These are phyloP conservation scores for Gossypium longicalyx DNA, from an alignment of 345 rosid genomes.

Conservation along the genomic window DNA sequence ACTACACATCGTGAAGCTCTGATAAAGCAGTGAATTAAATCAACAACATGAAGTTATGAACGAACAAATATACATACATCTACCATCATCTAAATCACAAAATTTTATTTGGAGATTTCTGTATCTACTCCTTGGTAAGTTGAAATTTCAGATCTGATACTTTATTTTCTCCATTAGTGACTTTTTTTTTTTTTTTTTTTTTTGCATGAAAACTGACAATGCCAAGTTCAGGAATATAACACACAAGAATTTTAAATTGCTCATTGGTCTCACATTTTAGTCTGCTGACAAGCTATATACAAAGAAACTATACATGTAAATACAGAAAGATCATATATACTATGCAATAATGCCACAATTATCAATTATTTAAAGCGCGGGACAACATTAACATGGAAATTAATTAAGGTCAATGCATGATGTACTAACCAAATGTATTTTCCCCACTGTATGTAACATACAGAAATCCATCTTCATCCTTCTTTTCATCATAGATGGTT, in stretches of 20 bases:
- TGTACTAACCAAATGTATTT: slow-evolving; percentile 59
- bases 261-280: slow-evolving; percentile 14
- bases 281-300: slow-evolving; percentile 13
- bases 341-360: background rate
- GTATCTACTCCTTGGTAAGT: too few relatives aligned
- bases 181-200: background rate
- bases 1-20: slow-evolving; percentile 42
- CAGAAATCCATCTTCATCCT: slow-evolving; percentile 81
- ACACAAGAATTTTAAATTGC: background rate
- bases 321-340: background rate
- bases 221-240: background rate
- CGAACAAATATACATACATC: background rate
- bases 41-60: background rate
- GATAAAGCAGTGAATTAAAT: slow-evolving; percentile 45
- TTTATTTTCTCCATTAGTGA: background rate
- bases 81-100: too few relatives aligned
- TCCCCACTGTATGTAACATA: slow-evolving; percentile 86
- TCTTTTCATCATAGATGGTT: slow-evolving; percentile 70
- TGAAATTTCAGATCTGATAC: background rate
- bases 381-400: background rate
- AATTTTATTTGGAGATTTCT: too few relatives aligned
- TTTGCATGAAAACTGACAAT: background rate
- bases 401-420: slow-evolving; percentile 6
- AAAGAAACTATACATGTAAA: slow-evolving; percentile 13
- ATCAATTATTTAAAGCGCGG: background rate